Percentiles rank a stretch among this genome's conserved stretches.
Conservation (phyloP, 2,329 filamentous ascomycete genomes). For the Cercospora berteroae region DNA sequence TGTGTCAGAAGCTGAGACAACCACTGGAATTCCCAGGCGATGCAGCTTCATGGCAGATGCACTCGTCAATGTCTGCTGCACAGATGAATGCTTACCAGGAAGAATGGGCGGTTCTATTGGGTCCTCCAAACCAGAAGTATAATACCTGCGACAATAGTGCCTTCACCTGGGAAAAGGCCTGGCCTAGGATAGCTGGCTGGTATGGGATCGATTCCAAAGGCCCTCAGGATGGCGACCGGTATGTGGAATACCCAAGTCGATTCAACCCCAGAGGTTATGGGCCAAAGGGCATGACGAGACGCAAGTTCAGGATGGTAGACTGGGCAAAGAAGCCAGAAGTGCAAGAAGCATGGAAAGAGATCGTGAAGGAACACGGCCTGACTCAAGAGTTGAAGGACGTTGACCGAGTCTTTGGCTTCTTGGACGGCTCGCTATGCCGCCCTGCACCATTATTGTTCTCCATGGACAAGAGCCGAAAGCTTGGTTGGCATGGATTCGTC, state of each 20-base stretch:
- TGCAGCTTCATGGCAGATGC: slow-evolving; percentile 47
- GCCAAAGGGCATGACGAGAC: slow-evolving; percentile 29
- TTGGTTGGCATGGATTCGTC: slow-evolving; percentile 50
- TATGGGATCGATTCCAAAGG: slow-evolving; percentile 41
- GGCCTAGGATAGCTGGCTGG: slow-evolving; percentile 48
- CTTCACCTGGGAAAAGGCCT: slow-evolving; percentile 53
- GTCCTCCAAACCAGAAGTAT: slow-evolving; percentile 48
- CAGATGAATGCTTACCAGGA: slow-evolving; percentile 52
- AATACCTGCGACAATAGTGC: slow-evolving; percentile 50
- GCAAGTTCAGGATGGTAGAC: slow-evolving; percentile 34
- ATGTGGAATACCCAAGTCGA: slow-evolving; percentile 28
- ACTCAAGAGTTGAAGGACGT: slow-evolving; percentile 40
- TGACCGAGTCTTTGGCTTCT: slow-evolving; percentile 51
- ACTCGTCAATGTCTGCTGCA: slow-evolving; percentile 43
- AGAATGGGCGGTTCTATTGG: slow-evolving; percentile 50
- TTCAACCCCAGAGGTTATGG: slow-evolving; percentile 34
- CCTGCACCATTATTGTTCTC: slow-evolving; percentile 30
- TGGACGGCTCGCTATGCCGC: slow-evolving; percentile 44
- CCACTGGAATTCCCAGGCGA: slow-evolving; percentile 49
- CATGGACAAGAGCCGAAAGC: slow-evolving; percentile 48
- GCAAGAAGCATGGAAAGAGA: slow-evolving; percentile 47
- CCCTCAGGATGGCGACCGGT: slow-evolving; percentile 29
- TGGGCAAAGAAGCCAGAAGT: slow-evolving; percentile 51
- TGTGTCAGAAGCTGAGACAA: slow-evolving; percentile 44
- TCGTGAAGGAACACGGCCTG: slow-evolving; percentile 44